Percentiles rank a stretch among this genome's conserved stretches.
Conservation (phyloP, 805 yeast genomes). For the Isabelozyma rhagii region DNA sequence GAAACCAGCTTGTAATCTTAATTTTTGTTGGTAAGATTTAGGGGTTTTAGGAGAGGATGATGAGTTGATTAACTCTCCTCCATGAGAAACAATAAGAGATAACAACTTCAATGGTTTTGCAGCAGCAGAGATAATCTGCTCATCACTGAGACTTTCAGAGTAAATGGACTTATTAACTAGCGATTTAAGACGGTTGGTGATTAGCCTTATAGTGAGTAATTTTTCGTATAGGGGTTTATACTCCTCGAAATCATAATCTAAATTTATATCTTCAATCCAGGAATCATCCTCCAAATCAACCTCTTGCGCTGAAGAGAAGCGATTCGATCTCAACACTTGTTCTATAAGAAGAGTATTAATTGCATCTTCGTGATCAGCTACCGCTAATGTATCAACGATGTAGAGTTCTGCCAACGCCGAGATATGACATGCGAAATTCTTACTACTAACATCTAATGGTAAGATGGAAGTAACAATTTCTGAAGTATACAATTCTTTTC, state of each 20-base stretch:
- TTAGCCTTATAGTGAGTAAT: conserved; percentile 48
- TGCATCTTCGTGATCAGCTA: conserved; percentile 54
- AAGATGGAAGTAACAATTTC: conserved; percentile 41
- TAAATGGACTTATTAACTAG: conserved; percentile 25
- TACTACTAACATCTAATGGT: conserved; percentile 45
- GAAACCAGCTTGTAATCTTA: conserved; percentile 68
- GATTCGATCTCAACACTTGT: conserved; percentile 56
- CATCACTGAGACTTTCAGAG: conserved; percentile 20
- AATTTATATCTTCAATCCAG: conserved; percentile 47
- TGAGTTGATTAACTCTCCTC: conserved; percentile 67
- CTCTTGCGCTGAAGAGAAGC: conserved; percentile 25
- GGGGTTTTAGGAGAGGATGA: conserved; percentile 59
- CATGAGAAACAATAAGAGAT: conserved; percentile 63
- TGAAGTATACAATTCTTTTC: conserved; percentile 37
- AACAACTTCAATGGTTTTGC: conserved; percentile 67
- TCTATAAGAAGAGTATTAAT: conserved; percentile 60
- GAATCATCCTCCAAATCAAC: conserved; percentile 18
- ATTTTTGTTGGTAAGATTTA: conserved; percentile 50
- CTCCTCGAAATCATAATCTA: conserved; percentile 24
- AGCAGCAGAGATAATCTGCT: conserved; percentile 11
- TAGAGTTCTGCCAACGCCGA: conserved; percentile 61
- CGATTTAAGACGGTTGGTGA: conserved; percentile 56
- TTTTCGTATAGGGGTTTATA: conserved; percentile 45
- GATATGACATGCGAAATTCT: conserved; percentile 51
- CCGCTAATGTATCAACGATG: conserved; percentile 41